Evolutionary conservation across 2,329 filamentous ascomycete species (phyloP), one percentile per base, ranked within the genome.

Genomic region (Ophidiomyces ophidiicola): DNA sequence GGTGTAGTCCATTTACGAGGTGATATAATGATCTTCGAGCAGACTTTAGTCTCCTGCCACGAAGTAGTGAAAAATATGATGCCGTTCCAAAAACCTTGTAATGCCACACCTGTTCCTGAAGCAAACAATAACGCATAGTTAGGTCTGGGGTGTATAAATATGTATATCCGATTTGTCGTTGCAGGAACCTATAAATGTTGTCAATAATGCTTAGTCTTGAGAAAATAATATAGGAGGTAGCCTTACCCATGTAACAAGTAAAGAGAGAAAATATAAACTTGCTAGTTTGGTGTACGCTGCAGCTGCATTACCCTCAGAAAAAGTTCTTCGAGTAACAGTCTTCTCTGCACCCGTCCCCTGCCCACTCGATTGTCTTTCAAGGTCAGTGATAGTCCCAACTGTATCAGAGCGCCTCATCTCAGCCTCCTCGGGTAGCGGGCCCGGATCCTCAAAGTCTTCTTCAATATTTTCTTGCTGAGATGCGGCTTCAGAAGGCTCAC

Each of bases 71-170:
- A 61, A 58, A 90, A 92, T 48, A 92, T 84, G 42, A 82, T 58
- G 12, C 78, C 74, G 55, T 92, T 92, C 82, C 83, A 90, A 51
- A 87, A 82, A 0, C 84, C 84, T 54, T 92, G 84, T 0, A 86
- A 68, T 0, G 84, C 83, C 6, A 92, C 68, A 1, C 90, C 82
- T 26, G 84, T 70, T 0, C 80, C 76, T 17, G 80, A 78, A 47
- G 78, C 72, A 47, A 80, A 76, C 50, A 83, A 76, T 15, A 90
- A 70, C 0, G 69, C 63, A 19, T 77, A 69, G 10, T 66, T 70
- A 0, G 70, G n/a, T n/a, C n/a, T 60, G 3, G 68, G 63, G 50
- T 80, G 66, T 6, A 76, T 66, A 11, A 86, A 66, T 3, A 75
- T 75, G 59, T 81, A 86, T 11, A 87, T 71, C 6, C 84, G 71